Conservation (phyloP, 2,329 filamentous ascomycete genomes). For the Talaromyces sp. region DNA sequence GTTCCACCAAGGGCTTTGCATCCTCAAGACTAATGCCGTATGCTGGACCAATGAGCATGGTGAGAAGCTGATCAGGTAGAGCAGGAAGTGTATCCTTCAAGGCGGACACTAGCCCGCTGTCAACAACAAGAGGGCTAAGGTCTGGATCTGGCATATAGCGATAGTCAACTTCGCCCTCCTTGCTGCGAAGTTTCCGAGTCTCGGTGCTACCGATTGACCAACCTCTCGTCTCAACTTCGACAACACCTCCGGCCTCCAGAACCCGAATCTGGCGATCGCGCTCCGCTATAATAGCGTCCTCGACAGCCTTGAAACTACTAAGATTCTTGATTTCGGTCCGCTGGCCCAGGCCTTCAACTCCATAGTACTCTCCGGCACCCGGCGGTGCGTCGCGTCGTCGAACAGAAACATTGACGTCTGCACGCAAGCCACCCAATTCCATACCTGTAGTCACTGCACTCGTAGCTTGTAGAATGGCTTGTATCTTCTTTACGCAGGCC, state of each 20-base stretch:
- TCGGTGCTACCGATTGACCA: constrained; percentile 84
- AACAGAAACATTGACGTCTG: constrained; percentile 94
- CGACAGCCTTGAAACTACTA: constrained; percentile 89
- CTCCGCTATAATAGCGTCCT: constrained; percentile 91
- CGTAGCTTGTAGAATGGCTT: constrained; percentile 72
- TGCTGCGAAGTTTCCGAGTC: constrained; percentile 78
- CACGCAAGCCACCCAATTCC: constrained; percentile 85
- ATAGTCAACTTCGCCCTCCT: constrained; percentile 97
- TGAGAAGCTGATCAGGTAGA: constrained; percentile 68
- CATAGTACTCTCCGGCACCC: constrained; percentile 51
- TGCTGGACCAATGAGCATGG: constrained; percentile 55
- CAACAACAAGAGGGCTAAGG: constrained; percentile 73
- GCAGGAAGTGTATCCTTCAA: constrained; percentile 63
- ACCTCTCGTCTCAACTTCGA: constrained; percentile 85
- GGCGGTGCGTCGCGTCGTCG: constrained; percentile 54
- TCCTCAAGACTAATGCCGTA: constrained; percentile 77
- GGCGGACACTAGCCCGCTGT: constrained; percentile 63
- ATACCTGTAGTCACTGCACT: constrained; percentile 87
- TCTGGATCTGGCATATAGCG: constrained; percentile 98
- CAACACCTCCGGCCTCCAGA: constrained; percentile 68
- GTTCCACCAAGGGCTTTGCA: constrained; percentile 70
- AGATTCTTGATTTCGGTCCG: constrained; percentile 97
- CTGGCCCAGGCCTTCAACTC: constrained; percentile 67
- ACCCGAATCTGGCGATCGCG: constrained; percentile 81
- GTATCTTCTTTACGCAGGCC: constrained; percentile 83